Evolutionary conservation across 306 rosid genomes (phyloP).

Genomic region (Quercus bicolor): DNA sequence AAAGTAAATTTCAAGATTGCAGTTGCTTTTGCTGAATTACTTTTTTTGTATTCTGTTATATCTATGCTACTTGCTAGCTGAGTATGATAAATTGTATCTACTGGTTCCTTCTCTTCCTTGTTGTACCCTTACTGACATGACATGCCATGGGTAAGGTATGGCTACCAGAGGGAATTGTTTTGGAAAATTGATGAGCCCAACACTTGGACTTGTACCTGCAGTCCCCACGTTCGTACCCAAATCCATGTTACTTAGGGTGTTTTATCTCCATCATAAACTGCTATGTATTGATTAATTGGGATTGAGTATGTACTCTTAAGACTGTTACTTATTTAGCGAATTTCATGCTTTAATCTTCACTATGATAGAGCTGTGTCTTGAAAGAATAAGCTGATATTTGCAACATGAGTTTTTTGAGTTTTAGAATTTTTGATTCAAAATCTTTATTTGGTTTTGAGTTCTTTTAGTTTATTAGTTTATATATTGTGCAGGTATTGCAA

Average conservation of each 20-base stretch:
- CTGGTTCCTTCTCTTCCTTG: not conserved
- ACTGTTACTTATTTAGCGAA: not conserved
- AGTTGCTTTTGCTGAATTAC: not conserved
- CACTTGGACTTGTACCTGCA: not conserved
- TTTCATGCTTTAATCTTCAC: not conserved
- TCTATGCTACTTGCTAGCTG: not conserved
- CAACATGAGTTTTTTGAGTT: not conserved
- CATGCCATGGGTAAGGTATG: not conserved
- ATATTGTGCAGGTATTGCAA: slow-evolving; percentile 81
- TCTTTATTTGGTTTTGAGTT: slow-evolving; percentile 7
- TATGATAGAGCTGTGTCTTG: not conserved
- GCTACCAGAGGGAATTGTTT: not conserved
- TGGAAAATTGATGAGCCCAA: not conserved
- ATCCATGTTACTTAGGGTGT: not conserved
- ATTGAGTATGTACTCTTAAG: not conserved
- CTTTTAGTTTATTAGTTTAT: slow-evolving; percentile 19
- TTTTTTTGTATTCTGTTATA: not conserved
- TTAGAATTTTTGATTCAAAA: not conserved
- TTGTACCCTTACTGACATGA: not conserved
- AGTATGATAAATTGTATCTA: not conserved
- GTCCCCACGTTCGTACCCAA: not conserved
- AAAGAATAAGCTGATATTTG: not conserved
- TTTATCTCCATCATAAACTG: not conserved
- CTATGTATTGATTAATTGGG: not conserved
- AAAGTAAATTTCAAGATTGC: not conserved